Evolutionary conservation across 352 stramenopile genomes (phyloP).

Genomic region (Globisporangium echinulatum): DNA sequence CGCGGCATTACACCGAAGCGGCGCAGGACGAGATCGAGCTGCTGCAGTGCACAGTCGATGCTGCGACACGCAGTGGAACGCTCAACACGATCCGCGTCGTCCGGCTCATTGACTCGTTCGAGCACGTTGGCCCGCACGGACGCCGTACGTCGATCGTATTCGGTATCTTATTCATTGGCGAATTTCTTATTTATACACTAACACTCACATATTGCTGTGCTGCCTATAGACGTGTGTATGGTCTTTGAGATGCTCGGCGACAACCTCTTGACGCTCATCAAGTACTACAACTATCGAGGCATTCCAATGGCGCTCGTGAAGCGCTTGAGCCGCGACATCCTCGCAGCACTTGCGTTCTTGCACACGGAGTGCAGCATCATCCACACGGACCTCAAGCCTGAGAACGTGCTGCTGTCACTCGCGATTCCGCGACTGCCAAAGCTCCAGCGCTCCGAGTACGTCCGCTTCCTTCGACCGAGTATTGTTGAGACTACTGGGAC

Average conservation of each 20-base stretch:
- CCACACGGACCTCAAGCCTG: conserved; percentile 99
- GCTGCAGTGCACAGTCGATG: conserved; percentile 86
- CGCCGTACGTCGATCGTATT: conserved; percentile 40
- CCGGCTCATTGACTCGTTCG: conserved; percentile 92
- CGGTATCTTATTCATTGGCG: background rate
- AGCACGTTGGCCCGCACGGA: conserved; percentile 95
- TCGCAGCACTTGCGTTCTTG: conserved; percentile 95
- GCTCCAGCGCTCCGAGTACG: conserved; percentile 53
- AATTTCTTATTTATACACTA: too few species aligned
- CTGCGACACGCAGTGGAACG: conserved; percentile 17
- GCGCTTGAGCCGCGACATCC: conserved; percentile 92
- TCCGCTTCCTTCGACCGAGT: conserved; percentile 12
- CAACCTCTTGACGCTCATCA: conserved; percentile 98
- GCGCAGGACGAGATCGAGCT: conserved; percentile 98
- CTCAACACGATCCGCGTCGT: conserved; percentile 46
- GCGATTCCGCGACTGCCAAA: conserved; percentile 63
- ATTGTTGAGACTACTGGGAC: background rate
- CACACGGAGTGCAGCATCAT: conserved; percentile 98
- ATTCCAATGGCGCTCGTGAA: conserved; percentile 95
- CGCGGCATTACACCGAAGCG: conserved; percentile 97
- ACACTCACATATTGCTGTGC: too few species aligned
- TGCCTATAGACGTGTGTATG: conserved; percentile 91
- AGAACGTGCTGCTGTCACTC: conserved; percentile 96
- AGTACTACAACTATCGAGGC: conserved; percentile 98
- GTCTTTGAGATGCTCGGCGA: conserved; percentile 99